A percentile compares a stretch with the other conserved stretches of the same genome.
Evolutionary conservation across 108 stramenopile genomes (phyloP).

Genomic region (Cyclotella kingstonii): DNA sequence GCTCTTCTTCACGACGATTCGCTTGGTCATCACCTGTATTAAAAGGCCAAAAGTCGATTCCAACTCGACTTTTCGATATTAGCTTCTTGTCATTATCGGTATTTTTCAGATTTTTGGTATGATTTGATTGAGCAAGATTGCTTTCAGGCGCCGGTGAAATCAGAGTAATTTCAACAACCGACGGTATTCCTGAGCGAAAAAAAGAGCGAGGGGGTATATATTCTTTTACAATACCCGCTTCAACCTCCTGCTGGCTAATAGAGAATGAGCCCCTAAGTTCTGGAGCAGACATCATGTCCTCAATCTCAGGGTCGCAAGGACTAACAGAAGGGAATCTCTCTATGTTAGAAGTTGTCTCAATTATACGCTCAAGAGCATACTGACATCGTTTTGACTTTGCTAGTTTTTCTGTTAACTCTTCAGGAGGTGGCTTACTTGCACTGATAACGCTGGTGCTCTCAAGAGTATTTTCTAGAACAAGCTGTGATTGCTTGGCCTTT

Average conservation of each 20-base stretch:
- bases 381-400: constrained; percentile 28
- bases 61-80: constrained; percentile 3
- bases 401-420: constrained; percentile 21
- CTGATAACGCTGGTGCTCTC: neutral
- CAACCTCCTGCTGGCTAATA: constrained; percentile 44
- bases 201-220: constrained; percentile 44
- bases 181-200: constrained; percentile 24
- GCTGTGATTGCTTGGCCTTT: constrained; percentile 21
- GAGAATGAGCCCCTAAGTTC: constrained; percentile 18
- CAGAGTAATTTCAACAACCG: constrained; percentile 19
- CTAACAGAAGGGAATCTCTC: constrained; percentile 11
- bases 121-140: constrained; percentile 21
- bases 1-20: constrained; percentile 4
- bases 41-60: constrained; percentile 14
- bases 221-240: constrained; percentile 34
- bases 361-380: constrained; percentile 20
- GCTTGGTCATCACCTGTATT: neutral
- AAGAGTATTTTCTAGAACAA: constrained; percentile 5
- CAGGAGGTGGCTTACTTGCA: neutral
- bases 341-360: constrained; percentile 23
- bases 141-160: constrained; percentile 15
- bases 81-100: constrained; percentile 16
- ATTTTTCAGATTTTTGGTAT: constrained; percentile 30
- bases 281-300: constrained; percentile 17
- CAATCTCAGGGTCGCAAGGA: neutral